Evolutionary conservation across 1,284 basidiomycete species (phyloP).

Genomic region (Ceratorhiza oryzae-sativae): DNA sequence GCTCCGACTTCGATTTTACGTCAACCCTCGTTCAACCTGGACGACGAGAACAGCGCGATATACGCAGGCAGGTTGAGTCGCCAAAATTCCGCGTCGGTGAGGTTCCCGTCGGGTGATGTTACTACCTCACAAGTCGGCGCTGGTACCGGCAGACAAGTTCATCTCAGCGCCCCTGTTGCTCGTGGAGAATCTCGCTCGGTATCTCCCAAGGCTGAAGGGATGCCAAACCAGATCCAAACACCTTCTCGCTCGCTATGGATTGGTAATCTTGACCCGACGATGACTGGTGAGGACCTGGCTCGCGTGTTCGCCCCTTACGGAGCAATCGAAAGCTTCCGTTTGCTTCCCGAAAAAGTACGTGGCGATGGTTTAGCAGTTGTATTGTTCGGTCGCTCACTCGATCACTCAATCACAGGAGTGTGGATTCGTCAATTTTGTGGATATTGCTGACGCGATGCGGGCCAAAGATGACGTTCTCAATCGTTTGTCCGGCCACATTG

Average conservation of each 20-base stretch:
- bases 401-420: conserved; percentile 71
- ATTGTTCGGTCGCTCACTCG: background rate
- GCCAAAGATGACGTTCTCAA: conserved; percentile 97
- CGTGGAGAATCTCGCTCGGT: conserved; percentile 58
- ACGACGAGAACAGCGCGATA: conserved; percentile 38
- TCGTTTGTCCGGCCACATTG: conserved; percentile 90
- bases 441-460: conserved; percentile 90
- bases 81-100: conserved; percentile 54
- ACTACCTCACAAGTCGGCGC: conserved; percentile 16
- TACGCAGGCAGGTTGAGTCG: conserved; percentile 35
- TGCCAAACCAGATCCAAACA: conserved; percentile 74
- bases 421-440: conserved; percentile 98
- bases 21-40: conserved; percentile 35
- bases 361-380: background rate
- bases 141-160: conserved; percentile 32
- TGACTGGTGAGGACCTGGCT: conserved; percentile 93
- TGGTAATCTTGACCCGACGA: conserved; percentile 91
- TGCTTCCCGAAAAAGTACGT: conserved; percentile 93
- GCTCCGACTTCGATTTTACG: conserved; percentile 35
- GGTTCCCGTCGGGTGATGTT: conserved; percentile 68
- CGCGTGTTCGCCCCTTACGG: conserved; percentile 96
- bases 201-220: conserved; percentile 76
- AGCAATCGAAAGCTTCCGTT: conserved; percentile 91
- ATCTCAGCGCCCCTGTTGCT: conserved; percentile 38
- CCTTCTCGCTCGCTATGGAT: conserved; percentile 98